Base-by-base conservation (phyloP, 257 asterid genomes). In the Solanum sejunctum region DNA sequence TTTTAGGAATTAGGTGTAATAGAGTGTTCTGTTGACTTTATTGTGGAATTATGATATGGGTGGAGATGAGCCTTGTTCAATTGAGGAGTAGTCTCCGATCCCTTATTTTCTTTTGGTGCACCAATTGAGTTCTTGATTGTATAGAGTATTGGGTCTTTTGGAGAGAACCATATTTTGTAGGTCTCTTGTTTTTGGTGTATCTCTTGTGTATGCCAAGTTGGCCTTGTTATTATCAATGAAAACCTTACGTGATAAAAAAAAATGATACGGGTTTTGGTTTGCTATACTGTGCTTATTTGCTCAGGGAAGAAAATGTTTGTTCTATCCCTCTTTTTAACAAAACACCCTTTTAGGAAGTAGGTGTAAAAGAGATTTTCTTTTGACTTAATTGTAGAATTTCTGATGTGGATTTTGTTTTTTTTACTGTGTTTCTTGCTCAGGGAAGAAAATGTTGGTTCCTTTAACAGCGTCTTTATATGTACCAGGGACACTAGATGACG, bases 391-490 rank as follows among this genome's bases (percentile, higher is more conserved):
- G 73, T 28, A 1, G 28, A 66, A 12, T 28, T 7, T 66, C 0
- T 66, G 47, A 32, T 16, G 15, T 66, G n/a, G 36, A 32, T 32
- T 32, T 32, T 32, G 36, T 1, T 32, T 47, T 70, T 80, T 5
- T 32, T 11, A 17, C 12, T 51, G 10, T 51, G 47, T 7, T 12
- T 41, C 7, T 84, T 67, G 39, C 21, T 8, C 67, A 94, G 98
- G 98, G 77, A 94, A 94, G 95, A 92, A 91, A 85, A 92, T 95
- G 95, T 83, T 95, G 84, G 99, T 95, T 36, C 99, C 99, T 26
- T 86, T 95, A 56, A 95, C 99, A 79, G 98, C 99, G 8, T 95
- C 99, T 80, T 93, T 95, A 17, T 95, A 94, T 84, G 99, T 94
- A 26, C 93, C 95, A 10, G 99, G 99, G 9, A 90, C 90, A 41